Base-by-base conservation (phyloP, 2,329 filamentous ascomycete species). In the Colletotrichum liaoningense region DNA sequence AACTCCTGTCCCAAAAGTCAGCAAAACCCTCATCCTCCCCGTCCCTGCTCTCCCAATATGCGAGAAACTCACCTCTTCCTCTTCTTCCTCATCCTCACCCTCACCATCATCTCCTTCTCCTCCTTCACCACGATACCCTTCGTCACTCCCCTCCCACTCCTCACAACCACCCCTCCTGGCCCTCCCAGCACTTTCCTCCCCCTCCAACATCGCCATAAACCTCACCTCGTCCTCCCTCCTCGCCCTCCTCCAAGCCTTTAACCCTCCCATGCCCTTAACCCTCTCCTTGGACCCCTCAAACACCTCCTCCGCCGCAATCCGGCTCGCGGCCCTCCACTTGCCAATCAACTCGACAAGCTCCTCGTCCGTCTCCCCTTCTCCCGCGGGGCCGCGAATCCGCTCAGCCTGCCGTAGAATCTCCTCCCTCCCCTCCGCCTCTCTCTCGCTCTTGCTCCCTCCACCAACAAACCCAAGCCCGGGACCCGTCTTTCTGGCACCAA, bases 191-290 rank as follows among this genome's bases (percentile, higher is more conserved):
- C 81, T 78, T 74, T 76, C 69, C 77, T 81, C 79, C 78, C 78
- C 79, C 78, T 78, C 80, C 79, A 78, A 78, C 75, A 79, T 76
- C 75, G 79, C 79, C 79, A 80, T 79, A 79, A 82, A 80, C 77
- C 76, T 75, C 38, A 72, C 76, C 73, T 75, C 75, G 63, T 77
- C 75, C 66, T 76, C 75, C 60, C 46, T 70, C 67, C 49, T 46
- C n/a, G 67, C 58, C 56, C 24, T 73, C 56, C 55, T 66, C 71
- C 55, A 71, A 11, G 33, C 67, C 49, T 46, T 65, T 60, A 73
- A 54, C 22, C 71, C 71, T 8, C 71, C 71, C 71, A 66, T 73
- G n/a, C 46, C 52, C 35, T 49, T 38, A 8, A 73, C 67, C 62
- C 71, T 65, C 5, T 70, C 67, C 56, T 11, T 60, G 2, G 71